phyloP scores from a whole-genome alignment of 2,329 filamentous ascomycete species.

The Metarhizium rileyi region DNA sequence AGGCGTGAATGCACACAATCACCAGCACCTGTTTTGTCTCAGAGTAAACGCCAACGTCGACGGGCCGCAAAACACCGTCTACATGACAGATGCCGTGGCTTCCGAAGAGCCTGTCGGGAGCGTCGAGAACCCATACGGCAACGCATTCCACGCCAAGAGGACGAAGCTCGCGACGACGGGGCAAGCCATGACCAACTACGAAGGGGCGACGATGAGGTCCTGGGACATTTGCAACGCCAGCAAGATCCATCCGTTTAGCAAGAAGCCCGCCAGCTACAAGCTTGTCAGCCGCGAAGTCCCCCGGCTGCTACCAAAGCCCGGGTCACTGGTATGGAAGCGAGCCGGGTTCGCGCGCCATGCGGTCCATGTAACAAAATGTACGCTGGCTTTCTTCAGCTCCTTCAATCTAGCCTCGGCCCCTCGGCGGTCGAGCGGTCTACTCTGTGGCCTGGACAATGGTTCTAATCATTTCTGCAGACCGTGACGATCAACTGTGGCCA shows the following conservation, averaged over 20 bases:
- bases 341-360: conserved; percentile 82
- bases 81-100: conserved; percentile 66
- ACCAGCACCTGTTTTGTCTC: conserved; percentile 90
- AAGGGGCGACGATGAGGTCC: conserved; percentile 66
- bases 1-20: conserved; percentile 87
- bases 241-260: conserved; percentile 75
- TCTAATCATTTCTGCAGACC: conserved; percentile 39
- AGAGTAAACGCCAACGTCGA: conserved; percentile 83
- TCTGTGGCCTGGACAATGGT: neutral
- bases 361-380: conserved; percentile 76
- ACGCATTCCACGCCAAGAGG: conserved; percentile 79
- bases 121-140: conserved; percentile 76
- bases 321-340: conserved; percentile 77
- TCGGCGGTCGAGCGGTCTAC: too few relatives aligned
- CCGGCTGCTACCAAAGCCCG: conserved; percentile 66
- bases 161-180: conserved; percentile 66
- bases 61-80: conserved; percentile 74
- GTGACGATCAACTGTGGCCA: conserved; percentile 73
- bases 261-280: conserved; percentile 81
- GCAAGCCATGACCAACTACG: conserved; percentile 67
- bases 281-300: conserved; percentile 81
- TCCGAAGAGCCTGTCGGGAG: conserved; percentile 69
- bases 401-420: too few relatives aligned
- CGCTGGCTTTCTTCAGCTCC: too few relatives aligned
- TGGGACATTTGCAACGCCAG: conserved; percentile 87